Percentiles rank a stretch among this genome's conserved stretches.
Evolutionary conservation across 2,329 filamentous ascomycete genomes (phyloP).

Genomic region (Apiospora kogelbergensis): DNA sequence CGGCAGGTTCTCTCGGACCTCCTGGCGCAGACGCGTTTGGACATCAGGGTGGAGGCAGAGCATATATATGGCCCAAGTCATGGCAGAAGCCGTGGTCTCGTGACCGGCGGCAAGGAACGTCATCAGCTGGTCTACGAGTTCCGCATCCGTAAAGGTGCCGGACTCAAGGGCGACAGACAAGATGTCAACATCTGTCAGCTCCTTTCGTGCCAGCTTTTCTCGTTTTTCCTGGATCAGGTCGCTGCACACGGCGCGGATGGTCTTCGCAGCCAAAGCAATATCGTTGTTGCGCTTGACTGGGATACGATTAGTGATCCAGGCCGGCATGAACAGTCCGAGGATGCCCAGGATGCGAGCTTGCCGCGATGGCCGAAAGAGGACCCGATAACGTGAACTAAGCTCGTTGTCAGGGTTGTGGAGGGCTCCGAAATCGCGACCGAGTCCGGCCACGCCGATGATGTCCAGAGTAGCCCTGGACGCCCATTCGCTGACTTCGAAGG

Average conservation of each 20-base stretch:
- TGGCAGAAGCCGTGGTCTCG: constrained; percentile 42
- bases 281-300: constrained; percentile 72
- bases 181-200: constrained; percentile 37
- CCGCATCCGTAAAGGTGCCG: constrained; percentile 38
- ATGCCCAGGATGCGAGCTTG: constrained; percentile 57
- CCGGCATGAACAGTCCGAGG: constrained; percentile 61
- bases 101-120: constrained; percentile 45
- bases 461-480: constrained; percentile 69
- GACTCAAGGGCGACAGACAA: constrained; percentile 37
- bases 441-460: constrained; percentile 71
- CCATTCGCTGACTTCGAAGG: constrained; percentile 62
- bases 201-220: constrained; percentile 45
- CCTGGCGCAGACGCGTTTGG: constrained; percentile 38
- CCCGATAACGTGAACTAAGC: constrained; percentile 57
- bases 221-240: constrained; percentile 72
- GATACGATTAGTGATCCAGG: constrained; percentile 59
- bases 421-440: constrained; percentile 70
- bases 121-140: constrained; percentile 40
- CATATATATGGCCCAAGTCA: constrained; percentile 42
- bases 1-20: constrained; percentile 37
- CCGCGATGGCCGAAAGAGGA: constrained; percentile 52
- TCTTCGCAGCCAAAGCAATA: constrained; percentile 52
- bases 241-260: constrained; percentile 65
- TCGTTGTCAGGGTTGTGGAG: constrained; percentile 59
- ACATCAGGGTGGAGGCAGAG: constrained; percentile 35